Percentiles rank a stretch among this genome's conserved stretches.
Conservation (phyloP, 169 alveolate species). For the Plasmodium blacklocki region DNA sequence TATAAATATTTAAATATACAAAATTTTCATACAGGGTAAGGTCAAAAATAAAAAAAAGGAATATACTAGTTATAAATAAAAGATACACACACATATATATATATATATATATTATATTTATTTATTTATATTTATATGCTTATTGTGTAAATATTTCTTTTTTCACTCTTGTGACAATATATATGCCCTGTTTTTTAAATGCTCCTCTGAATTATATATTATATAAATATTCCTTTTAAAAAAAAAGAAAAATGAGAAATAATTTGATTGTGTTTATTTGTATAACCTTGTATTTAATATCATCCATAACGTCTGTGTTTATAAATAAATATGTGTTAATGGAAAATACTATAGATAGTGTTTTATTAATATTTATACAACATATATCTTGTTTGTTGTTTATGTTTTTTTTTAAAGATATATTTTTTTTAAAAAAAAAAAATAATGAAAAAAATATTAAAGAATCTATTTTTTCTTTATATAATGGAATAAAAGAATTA, state of each 20-base stretch:
- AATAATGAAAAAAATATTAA: slow-evolving; percentile 5
- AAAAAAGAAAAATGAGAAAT: background rate
- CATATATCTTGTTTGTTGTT: slow-evolving; percentile 42
- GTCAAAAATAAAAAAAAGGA: too few species aligned
- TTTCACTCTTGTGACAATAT: too few species aligned
- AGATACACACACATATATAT: too few species aligned
- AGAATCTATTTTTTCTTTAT: slow-evolving; percentile 22
- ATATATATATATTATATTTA: too few species aligned
- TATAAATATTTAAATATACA: too few species aligned
- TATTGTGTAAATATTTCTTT: too few species aligned
- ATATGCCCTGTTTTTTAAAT: too few species aligned
- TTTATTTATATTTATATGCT: too few species aligned
- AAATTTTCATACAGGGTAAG: too few species aligned
- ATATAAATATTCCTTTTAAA: background rate
- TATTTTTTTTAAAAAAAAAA: background rate
- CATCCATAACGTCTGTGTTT: slow-evolving; percentile 64
- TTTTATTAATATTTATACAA: slow-evolving; percentile 43
- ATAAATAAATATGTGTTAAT: slow-evolving; percentile 55
- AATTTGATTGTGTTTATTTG: background rate
- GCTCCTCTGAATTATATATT: too few species aligned
- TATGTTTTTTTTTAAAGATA: slow-evolving; percentile 26
- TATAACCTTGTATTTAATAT: slow-evolving; percentile 26
- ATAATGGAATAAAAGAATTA: slow-evolving; percentile 43
- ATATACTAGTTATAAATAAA: too few species aligned
- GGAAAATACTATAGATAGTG: slow-evolving; percentile 18